Evolutionary conservation across 371 early-diverging fungal species (phyloP), one percentile per base, ranked within the genome.

Genomic region (Mortierella polycephala): DNA sequence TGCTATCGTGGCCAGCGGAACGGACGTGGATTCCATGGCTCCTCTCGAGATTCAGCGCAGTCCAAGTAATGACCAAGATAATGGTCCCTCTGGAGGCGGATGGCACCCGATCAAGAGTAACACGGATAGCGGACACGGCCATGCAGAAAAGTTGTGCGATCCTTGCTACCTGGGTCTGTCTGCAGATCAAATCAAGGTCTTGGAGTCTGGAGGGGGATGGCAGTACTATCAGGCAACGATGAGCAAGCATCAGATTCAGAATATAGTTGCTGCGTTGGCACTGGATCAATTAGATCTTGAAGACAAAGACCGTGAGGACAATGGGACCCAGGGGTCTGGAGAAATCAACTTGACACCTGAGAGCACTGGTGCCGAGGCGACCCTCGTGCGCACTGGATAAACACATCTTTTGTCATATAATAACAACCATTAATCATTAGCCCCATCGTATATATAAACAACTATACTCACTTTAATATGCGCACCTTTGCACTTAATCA

Each of bases 171-270:
- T 79, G 47, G 80, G 80, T 7, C 41, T 79, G 30, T 69, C 80
- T 5, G 47, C 62, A 2, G 80, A 79, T 52, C 80, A 73, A 10
- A 57, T 79, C 63, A 69, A 72, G 53, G 80, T 79, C 11, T 46
- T 79, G 3, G 80, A 79, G 44, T 46, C 66, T 30, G 80, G 80
- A 30, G 80, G 80, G 14, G 80, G 80, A 13, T 79, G 80, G 80
- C 66, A 73, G 20, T 79, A 79, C 47, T 73, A 72, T 20, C 80
- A 79, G 23, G 73, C 73, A 12, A 79, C 80, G 7, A 41, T 79
- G 42, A 54, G 70, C 13, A 73, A 67, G 40, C 61, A 73, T 13
- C 69, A 72, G 47, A 56, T 66, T 0, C 73, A 70, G 21, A 74
- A 49, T 23, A 46, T 79, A 12, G 74, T 64, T 7, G 80, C 80